phyloP scores from a whole-genome alignment of 768 basidiomycete genomes.

The Tylopilus vinaceipallidus region DNA sequence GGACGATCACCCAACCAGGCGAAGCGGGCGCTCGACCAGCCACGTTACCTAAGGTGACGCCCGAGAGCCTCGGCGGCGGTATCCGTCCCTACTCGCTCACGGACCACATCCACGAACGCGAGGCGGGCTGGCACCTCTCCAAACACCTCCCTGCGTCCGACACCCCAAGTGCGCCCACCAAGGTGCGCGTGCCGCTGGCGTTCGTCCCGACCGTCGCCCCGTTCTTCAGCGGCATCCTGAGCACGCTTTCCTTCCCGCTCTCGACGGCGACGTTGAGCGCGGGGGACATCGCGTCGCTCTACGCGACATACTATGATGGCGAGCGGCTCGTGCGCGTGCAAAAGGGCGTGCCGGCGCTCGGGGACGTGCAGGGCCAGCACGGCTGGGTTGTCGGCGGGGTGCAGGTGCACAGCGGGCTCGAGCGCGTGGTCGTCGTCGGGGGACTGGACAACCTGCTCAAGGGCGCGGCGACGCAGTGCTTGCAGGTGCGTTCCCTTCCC shows the following conservation, averaged over 20 bases:
- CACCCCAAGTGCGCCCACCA: not conserved
- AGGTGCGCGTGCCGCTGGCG: slow-evolving; percentile 53
- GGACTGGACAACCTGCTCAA: slow-evolving; percentile 96
- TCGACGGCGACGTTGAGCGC: slow-evolving; percentile 58
- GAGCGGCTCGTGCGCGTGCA: slow-evolving; percentile 73
- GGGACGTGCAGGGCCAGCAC: slow-evolving; percentile 78
- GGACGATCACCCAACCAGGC: slow-evolving; percentile 69
- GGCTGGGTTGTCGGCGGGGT: slow-evolving; percentile 91
- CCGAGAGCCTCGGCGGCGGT: slow-evolving; percentile 71
- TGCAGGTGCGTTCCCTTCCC: slow-evolving; percentile 63
- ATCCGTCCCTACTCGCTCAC: slow-evolving; percentile 88
- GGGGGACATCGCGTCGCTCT: slow-evolving; percentile 67
- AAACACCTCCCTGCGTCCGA: slow-evolving; percentile 39
- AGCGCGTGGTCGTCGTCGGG: slow-evolving; percentile 93
- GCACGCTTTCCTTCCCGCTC: slow-evolving; percentile 82
- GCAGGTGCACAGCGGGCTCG: slow-evolving; percentile 87
- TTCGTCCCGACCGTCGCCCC: slow-evolving; percentile 87
- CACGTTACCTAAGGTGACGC: slow-evolving; percentile 78
- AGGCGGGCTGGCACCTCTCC: slow-evolving; percentile 84
- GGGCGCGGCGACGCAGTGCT: slow-evolving; percentile 97
- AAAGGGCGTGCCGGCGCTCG: slow-evolving; percentile 69
- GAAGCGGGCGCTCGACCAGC: slow-evolving; percentile 64
- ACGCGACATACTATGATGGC: slow-evolving; percentile 69
- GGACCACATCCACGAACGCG: slow-evolving; percentile 98
- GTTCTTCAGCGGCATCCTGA: slow-evolving; percentile 97